These are phyloP conservation scores for Blastocystis sp. DNA, from an alignment of 352 stramenopile genomes.

Conservation along the genomic window DNA sequence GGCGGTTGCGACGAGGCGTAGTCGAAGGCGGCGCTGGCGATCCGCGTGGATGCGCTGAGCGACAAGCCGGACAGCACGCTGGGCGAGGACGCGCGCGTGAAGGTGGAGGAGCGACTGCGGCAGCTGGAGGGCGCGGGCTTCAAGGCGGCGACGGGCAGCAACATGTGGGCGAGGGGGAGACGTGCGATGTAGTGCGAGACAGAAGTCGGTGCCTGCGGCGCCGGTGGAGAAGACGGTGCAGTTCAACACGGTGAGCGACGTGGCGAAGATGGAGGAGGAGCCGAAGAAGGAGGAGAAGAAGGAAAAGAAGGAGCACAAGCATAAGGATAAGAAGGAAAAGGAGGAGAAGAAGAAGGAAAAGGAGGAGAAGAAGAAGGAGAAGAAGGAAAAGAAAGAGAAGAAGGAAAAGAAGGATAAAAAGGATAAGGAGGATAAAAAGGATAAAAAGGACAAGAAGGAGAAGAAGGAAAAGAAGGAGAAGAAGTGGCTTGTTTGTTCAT, in stretches of 20 bases:
- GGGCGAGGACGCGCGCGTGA: conserved; percentile 86
- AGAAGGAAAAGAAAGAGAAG: conserved; percentile 72
- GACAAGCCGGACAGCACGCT: conserved; percentile 86
- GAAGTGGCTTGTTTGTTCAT: neutral
- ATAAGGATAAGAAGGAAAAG: conserved; percentile 66
- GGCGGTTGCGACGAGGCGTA: neutral
- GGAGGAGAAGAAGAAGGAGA: conserved; percentile 68
- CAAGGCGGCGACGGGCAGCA: conserved; percentile 65
- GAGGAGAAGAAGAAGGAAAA: conserved; percentile 64
- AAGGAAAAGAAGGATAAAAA: conserved; percentile 70
- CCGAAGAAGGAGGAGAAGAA: conserved; percentile 67
- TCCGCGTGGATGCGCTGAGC: conserved; percentile 93
- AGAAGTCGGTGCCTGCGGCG: conserved; percentile 64
- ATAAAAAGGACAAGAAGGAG: conserved; percentile 64
- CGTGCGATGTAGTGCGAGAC: conserved; percentile 70
- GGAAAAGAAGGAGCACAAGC: conserved; percentile 64
- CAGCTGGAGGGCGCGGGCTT: conserved; percentile 87
- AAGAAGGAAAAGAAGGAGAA: conserved; percentile 64
- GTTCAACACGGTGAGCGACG: conserved; percentile 88
- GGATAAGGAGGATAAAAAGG: conserved; percentile 55
- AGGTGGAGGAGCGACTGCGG: conserved; percentile 90
- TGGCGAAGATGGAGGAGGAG: conserved; percentile 72
- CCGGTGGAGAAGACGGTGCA: conserved; percentile 63
- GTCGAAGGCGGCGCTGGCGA: conserved; percentile 89
- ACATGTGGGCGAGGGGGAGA: conserved; percentile 68